These are phyloP conservation scores for Acanthamoeba triangularis DNA, from an alignment of 208 protist genomes.

Conservation along the genomic window DNA sequence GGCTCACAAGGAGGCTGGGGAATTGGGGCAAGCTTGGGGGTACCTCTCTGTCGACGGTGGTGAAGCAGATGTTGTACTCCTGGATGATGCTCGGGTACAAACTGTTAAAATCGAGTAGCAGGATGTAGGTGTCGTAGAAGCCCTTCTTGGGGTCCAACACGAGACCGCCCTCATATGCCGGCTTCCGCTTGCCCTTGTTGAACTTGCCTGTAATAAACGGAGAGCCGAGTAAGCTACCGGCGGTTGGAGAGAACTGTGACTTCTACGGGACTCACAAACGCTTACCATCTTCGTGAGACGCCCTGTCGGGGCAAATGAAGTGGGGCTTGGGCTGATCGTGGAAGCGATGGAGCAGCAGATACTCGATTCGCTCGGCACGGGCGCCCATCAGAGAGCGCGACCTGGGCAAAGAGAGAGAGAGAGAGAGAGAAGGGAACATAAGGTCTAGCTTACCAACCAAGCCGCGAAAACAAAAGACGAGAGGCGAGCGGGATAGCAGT, in stretches of 20 bases:
- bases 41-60: conserved; percentile 94
- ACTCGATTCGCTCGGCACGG: conserved; percentile 99
- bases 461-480: background rate
- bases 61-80: conserved; percentile 99
- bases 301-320: conserved; percentile 56
- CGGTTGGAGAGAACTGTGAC: background rate
- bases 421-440: background rate
- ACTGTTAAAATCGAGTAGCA: conserved; percentile 99
- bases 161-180: conserved; percentile 89
- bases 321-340: conserved; percentile 77
- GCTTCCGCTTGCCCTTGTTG: conserved; percentile 75
- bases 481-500: background rate
- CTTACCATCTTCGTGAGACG: conserved; percentile 15
- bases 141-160: conserved; percentile 98
- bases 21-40: background rate
- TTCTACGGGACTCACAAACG: background rate
- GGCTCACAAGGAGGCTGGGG: background rate
- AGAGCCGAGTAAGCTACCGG: background rate
- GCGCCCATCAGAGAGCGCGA: conserved; percentile 94
- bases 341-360: conserved; percentile 98
- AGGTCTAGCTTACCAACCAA: too few species aligned
- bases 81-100: conserved; percentile 99
- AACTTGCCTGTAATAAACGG: background rate
- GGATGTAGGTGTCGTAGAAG: conserved; percentile 99
- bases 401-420: background rate